Base-by-base conservation (phyloP, 257 asterid genomes). In the Rhazya stricta region DNA sequence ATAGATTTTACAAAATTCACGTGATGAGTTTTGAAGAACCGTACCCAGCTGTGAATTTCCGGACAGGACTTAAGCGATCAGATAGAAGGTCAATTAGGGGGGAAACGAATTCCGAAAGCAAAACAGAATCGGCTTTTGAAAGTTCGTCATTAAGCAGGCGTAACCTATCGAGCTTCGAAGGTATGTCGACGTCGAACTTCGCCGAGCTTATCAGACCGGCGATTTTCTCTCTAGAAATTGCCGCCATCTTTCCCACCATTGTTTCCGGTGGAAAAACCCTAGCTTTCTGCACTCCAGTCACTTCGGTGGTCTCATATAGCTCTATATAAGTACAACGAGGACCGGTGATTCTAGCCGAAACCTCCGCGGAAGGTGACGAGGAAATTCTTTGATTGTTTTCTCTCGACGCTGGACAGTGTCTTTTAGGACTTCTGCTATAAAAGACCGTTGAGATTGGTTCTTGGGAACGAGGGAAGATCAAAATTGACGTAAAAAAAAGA, bases 41-140 rank as follows among this genome's bases (percentile, higher is more conserved):
- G 74, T 92, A 95, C 99, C 85, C 91, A 62, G 85, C 89, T 42
- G 87, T 67, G 80, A 84, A 79, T 87, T 84, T 87, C 61, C 98
- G 97, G 67, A 89, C 92, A 41, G 98, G 98, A 83, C 97, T 83
- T 72, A 73, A 84, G 51, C 82, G 77, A 77, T 91, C 94, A 2
- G 96, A 84, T 13, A 86, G 87, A 43, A 95, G 94, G 80, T 84
- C 92, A 25, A 92, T 79, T 56, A 92, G 67, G 25, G 89, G 84
- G 69, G 96, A 81, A 50, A 95, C 72, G 45, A 84, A 82, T 61
- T 90, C 89, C 63, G 79, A 74, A 23, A 89, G 80, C 80, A 89
- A 77, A 63, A 32, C 67, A 51, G 81, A 76, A 54, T 88, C 96
- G 48, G 89, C 93, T 39, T 81, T 79, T 51, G 70, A 73, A n/a